Evolutionary conservation across 768 basidiomycete genomes (phyloP).

Genomic region (Hysterangium stoloniferum): DNA sequence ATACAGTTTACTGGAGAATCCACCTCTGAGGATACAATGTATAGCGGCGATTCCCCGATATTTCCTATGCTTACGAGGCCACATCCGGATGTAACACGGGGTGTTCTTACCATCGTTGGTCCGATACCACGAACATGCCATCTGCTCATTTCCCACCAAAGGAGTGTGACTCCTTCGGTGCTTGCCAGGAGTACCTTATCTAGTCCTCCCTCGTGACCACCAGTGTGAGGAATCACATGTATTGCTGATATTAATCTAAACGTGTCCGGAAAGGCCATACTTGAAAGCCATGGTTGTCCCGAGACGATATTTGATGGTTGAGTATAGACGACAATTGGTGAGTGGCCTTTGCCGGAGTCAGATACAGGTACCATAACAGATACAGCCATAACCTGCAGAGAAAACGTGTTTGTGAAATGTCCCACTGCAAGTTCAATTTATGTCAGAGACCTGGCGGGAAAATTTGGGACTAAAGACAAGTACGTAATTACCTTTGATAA

Average conservation of each 20-base stretch:
- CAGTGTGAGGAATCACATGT: not conserved
- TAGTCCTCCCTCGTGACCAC: not conserved
- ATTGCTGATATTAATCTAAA: not conserved
- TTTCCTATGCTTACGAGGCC: too few species aligned
- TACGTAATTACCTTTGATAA: not conserved
- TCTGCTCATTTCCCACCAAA: not conserved
- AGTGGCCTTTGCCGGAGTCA: not conserved
- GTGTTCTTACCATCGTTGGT: too few species aligned
- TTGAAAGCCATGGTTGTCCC: not conserved
- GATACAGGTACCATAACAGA: not conserved
- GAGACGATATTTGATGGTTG: not conserved
- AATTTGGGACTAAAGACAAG: not conserved
- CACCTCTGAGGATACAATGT: too few species aligned
- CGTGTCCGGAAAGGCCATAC: not conserved
- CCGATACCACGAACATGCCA: not conserved
- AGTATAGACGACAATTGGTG: not conserved
- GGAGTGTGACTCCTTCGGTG: not conserved
- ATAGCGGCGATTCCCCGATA: too few species aligned
- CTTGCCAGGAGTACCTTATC: not conserved
- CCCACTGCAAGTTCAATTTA: not conserved
- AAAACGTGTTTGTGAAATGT: not conserved
- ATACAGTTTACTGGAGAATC: too few species aligned
- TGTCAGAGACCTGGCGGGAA: not conserved
- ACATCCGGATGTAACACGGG: too few species aligned
- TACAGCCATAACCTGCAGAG: not conserved